A percentile compares a stretch with the other conserved stretches of the same genome.
Conservation (phyloP, 192 early-diverging fungal species). For the Coemansia sp. region DNA sequence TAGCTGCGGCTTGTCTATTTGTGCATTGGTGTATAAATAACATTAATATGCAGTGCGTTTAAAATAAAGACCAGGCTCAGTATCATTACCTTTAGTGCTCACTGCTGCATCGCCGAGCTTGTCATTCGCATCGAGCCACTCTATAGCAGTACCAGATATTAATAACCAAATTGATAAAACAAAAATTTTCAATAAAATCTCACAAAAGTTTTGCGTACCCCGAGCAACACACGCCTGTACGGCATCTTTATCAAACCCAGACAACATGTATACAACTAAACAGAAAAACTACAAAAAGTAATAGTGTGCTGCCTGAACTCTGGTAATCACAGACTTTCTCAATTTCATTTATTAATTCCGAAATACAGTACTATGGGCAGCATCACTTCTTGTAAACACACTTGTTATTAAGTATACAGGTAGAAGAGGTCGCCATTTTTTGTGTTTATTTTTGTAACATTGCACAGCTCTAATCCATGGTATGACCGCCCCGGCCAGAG, state of each 20-base stretch:
- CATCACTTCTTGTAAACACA: neutral
- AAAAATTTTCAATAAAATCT: no score
- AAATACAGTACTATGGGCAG: slow-evolving; percentile 1
- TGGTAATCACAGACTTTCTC: no score
- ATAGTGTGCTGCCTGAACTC: no score
- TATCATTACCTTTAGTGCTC: slow-evolving; percentile 13
- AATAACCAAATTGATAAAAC: no score
- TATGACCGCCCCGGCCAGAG: slow-evolving; percentile 5
- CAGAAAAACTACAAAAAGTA: no score
- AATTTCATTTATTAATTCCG: neutral
- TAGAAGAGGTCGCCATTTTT: neutral
- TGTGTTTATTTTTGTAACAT: neutral
- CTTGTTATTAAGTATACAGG: neutral
- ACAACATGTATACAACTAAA: no score
- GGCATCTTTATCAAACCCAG: no score
- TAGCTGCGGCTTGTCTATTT: slow-evolving; percentile 34
- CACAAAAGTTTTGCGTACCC: no score
- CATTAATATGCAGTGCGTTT: neutral
- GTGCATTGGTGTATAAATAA: neutral
- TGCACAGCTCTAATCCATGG: slow-evolving; percentile 7
- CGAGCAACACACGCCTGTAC: no score
- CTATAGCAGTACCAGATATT: slow-evolving; percentile 13
- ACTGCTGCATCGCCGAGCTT: slow-evolving; percentile 19
- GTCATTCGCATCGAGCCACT: slow-evolving; percentile 47
- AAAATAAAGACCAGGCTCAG: no score